Evolutionary conservation across 176 grass and related monocot genomes (phyloP).

Genomic region (Phoenix roebelenii): DNA sequence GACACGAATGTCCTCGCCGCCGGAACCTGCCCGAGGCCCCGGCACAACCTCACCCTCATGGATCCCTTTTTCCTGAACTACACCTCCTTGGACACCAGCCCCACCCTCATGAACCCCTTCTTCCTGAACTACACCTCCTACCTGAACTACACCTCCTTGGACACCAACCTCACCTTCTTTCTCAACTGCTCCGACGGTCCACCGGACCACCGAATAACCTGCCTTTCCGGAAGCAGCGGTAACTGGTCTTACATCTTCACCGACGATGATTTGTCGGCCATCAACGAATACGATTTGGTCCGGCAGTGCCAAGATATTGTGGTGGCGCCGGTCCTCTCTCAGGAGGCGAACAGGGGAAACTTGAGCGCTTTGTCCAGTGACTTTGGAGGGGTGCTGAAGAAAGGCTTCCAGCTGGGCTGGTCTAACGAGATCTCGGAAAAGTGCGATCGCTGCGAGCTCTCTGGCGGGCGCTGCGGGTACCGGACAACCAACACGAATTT

Average conservation of each 20-base stretch:
- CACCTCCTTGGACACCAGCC: too few species aligned
- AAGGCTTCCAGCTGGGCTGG: constrained; percentile 4
- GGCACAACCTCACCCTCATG: not conserved
- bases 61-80: too few species aligned
- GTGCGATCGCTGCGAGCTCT: not conserved
- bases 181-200: not conserved
- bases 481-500: not conserved
- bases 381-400: not conserved
- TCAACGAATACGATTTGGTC: too few species aligned
- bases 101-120: too few species aligned
- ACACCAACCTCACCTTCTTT: constrained; percentile 13
- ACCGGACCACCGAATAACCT: not conserved
- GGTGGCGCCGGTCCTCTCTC: too few species aligned
- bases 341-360: not conserved
- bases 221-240: rapidly evolving
- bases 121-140: too few species aligned
- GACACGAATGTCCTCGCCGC: constrained; percentile 9
- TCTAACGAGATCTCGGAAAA: not conserved
- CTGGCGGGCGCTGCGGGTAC: not conserved
- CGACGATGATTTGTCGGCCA: too few species aligned
- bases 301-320: too few species aligned
- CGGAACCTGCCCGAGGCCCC: not conserved
- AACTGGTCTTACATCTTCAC: not conserved
- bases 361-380: not conserved
- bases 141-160: not conserved